Evolutionary conservation across 192 early-diverging fungal genomes (phyloP).

Genomic region (Podila verticillata): DNA sequence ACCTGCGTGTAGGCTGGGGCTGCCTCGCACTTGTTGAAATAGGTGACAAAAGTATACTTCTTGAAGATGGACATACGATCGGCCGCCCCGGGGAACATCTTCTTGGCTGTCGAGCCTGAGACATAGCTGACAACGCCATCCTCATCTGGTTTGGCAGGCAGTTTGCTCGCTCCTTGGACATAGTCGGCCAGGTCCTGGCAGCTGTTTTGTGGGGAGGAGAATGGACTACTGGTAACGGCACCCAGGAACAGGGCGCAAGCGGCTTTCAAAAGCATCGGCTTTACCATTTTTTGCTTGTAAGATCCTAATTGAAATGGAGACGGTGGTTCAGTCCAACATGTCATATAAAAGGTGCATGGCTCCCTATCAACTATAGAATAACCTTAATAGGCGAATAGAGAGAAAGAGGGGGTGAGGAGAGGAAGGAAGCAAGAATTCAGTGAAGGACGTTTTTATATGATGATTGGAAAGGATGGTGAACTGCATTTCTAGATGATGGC

Average conservation of each 20-base stretch:
- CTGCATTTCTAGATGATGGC: no score
- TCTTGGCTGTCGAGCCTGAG: constrained; percentile 11
- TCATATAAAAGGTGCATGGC: background rate
- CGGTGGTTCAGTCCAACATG: background rate
- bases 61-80: background rate
- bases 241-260: constrained; percentile 11
- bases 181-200: constrained; percentile 9
- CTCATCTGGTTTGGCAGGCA: constrained; percentile 6
- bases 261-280: background rate
- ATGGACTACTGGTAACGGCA: constrained; percentile 2
- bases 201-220: constrained; percentile 12
- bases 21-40: background rate
- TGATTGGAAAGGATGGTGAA: no score
- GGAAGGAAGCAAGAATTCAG: no score
- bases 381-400: no score
- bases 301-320: background rate
- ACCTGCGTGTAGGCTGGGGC: constrained; percentile 9
- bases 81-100: constrained; percentile 16
- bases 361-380: no score
- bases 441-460: no score
- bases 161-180: background rate
- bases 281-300: constrained; percentile 5
- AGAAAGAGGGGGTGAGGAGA: no score
- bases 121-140: constrained; percentile 11
- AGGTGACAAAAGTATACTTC: constrained; percentile 15